These are phyloP conservation scores for Thyridium curvatum DNA, from an alignment of 2,329 filamentous ascomycete species.

Conservation along the genomic window DNA sequence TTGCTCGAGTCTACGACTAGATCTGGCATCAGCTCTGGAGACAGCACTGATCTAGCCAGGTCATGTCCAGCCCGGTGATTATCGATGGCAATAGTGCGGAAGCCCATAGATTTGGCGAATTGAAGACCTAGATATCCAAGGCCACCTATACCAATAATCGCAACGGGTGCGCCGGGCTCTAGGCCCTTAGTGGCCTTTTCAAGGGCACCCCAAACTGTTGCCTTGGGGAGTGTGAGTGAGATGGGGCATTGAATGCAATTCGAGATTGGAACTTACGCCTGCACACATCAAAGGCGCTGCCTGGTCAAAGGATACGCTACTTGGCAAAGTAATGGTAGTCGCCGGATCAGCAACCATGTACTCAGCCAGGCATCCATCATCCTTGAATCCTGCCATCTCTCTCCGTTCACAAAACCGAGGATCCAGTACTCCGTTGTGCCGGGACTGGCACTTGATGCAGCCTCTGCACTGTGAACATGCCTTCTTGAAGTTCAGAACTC, in stretches of 20 bases:
- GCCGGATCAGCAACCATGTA: slow-evolving; percentile 22
- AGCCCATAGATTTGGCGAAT: slow-evolving; percentile 58
- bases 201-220: too few relatives aligned
- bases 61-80: slow-evolving; percentile 19
- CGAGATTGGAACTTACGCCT: slow-evolving; percentile 18
- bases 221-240: too few relatives aligned
- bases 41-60: slow-evolving; percentile 17
- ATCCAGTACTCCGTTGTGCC: slow-evolving; percentile 12
- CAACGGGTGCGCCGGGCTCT: slow-evolving; percentile 11
- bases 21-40: slow-evolving; percentile 14
- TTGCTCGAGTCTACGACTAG: slow-evolving; percentile 18
- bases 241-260: too few relatives aligned
- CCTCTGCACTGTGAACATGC: slow-evolving; percentile 20
- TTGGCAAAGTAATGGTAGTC: slow-evolving; percentile 27
- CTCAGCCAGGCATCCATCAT: slow-evolving; percentile 26
- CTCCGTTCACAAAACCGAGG: slow-evolving; percentile 22
- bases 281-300: slow-evolving; percentile 44
- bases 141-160: slow-evolving; percentile 50
- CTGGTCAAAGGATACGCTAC: slow-evolving; percentile 32
- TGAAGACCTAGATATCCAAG: slow-evolving; percentile 58
- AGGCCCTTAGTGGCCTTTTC: too few relatives aligned
- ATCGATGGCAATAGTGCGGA: slow-evolving; percentile 46
- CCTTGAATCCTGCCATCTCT: slow-evolving; percentile 24
- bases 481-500: slow-evolving; percentile 26
- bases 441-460: slow-evolving; percentile 12